Conservation (phyloP, 768 basidiomycete species). For the Clathrus columnatus region DNA sequence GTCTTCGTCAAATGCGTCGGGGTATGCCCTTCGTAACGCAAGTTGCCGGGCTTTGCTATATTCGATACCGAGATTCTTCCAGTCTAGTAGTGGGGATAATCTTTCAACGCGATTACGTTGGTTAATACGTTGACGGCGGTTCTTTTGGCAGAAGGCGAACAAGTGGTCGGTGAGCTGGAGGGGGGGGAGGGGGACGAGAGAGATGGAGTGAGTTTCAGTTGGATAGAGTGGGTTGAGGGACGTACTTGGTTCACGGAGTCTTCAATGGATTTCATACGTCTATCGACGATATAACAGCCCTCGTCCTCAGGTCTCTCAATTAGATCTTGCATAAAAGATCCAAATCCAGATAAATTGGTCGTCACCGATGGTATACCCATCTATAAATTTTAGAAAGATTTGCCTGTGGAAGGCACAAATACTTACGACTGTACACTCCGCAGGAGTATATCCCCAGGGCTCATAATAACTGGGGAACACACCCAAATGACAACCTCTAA, state of each 20-base stretch:
- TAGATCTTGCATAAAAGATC: slow-evolving; percentile 97
- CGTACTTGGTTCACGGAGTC: slow-evolving; percentile 68
- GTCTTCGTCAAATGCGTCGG: slow-evolving; percentile 75
- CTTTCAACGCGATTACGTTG: slow-evolving; percentile 97
- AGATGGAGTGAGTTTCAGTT: not conserved
- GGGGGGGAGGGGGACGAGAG: not conserved
- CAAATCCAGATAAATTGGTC: slow-evolving; percentile 96
- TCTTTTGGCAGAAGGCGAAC: slow-evolving; percentile 69
- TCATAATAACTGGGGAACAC: slow-evolving; percentile 98
- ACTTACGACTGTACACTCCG: slow-evolving; percentile 94
- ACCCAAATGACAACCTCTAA: slow-evolving; percentile 93
- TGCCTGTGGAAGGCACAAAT: not conserved
- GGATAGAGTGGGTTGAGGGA: not conserved
- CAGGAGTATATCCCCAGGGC: slow-evolving; percentile 95
- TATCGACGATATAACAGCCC: slow-evolving; percentile 94
- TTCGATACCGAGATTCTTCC: slow-evolving; percentile 97
- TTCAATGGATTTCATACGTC: slow-evolving; percentile 81
- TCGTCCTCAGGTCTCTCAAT: slow-evolving; percentile 93
- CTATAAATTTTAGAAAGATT: slow-evolving; percentile 25
- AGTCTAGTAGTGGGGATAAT: slow-evolving; percentile 86
- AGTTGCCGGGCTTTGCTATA: slow-evolving; percentile 93
- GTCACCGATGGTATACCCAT: slow-evolving; percentile 99
- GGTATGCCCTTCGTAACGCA: slow-evolving; percentile 87
- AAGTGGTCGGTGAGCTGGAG: slow-evolving; percentile 54
- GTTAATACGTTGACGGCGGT: slow-evolving; percentile 95